Percentiles rank a stretch among this genome's conserved stretches.
Evolutionary conservation across 2,329 filamentous ascomycete genomes (phyloP).

Genomic region (Samsoniella hepiali): DNA sequence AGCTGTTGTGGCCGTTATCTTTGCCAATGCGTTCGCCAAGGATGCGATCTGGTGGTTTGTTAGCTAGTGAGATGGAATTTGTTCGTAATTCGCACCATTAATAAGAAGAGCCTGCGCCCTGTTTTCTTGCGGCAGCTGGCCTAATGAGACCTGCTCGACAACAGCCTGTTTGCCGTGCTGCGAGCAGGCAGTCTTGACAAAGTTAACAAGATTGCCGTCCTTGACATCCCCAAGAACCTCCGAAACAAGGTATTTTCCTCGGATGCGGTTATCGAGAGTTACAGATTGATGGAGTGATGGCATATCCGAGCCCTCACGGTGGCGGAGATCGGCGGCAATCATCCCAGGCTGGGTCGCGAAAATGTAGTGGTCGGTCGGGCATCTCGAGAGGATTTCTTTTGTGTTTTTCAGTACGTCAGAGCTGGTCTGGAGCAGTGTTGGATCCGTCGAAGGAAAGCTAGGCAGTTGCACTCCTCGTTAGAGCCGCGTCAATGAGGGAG

Average conservation of each 20-base stretch:
- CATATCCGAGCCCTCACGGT: conserved; percentile 47
- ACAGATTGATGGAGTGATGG: conserved; percentile 48
- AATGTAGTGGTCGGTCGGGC: conserved; percentile 73
- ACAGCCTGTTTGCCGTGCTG: conserved; percentile 35
- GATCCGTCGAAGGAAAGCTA: conserved; percentile 30
- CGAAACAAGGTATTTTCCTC: conserved; percentile 46
- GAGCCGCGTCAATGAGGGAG: background rate
- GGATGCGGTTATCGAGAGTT: conserved; percentile 34
- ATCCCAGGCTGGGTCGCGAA: conserved; percentile 75
- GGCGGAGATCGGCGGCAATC: conserved; percentile 64
- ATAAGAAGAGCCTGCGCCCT: conserved; percentile 45
- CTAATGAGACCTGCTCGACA: conserved; percentile 41
- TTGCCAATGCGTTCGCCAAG: conserved; percentile 48
- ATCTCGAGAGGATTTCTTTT: conserved; percentile 56
- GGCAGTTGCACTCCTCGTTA: background rate
- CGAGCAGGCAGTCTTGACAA: conserved; percentile 47
- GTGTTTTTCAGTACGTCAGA: conserved; percentile 41
- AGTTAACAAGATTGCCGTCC: conserved; percentile 38
- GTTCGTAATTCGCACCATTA: conserved; percentile 41
- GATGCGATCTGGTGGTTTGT: conserved; percentile 43
- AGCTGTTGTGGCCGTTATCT: conserved; percentile 44
- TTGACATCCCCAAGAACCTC: conserved; percentile 55
- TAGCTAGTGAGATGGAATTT: background rate
- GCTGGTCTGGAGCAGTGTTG: conserved; percentile 49
- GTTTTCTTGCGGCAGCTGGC: conserved; percentile 37